Conservation (phyloP, 1,284 basidiomycete genomes). For the Ustilago shanxiensis region DNA sequence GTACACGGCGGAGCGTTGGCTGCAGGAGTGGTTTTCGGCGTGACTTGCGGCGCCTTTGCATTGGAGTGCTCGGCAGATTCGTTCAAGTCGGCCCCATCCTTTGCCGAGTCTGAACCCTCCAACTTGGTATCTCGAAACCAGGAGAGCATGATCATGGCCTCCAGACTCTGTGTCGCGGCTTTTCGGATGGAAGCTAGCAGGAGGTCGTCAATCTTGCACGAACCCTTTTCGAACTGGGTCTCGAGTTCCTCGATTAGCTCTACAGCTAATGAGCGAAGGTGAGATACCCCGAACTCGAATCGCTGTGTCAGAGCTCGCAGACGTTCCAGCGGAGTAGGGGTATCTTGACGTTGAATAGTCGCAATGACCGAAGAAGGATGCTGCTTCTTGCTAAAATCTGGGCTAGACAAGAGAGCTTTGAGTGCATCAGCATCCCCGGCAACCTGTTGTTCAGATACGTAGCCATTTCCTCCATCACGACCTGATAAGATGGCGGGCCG, state of each 20-base stretch:
- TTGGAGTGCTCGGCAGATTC: background rate
- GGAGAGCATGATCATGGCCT: slow-evolving; percentile 17
- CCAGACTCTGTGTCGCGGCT: slow-evolving; percentile 3
- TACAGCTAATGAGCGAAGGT: slow-evolving; percentile 5
- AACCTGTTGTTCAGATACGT: background rate
- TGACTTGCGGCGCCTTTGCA: background rate
- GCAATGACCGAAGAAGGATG: background rate
- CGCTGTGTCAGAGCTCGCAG: slow-evolving; percentile 5
- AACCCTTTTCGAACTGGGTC: background rate
- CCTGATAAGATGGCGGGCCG: background rate
- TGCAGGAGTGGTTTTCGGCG: background rate
- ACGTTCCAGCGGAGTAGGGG: background rate
- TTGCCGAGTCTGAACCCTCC: background rate
- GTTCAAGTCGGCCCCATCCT: background rate
- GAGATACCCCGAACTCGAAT: slow-evolving; percentile 5
- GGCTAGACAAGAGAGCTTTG: background rate
- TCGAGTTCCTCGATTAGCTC: slow-evolving; percentile 2
- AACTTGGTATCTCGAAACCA: slow-evolving; percentile 28
- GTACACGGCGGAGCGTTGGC: background rate
- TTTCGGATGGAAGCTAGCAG: slow-evolving; percentile 13
- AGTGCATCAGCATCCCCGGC: slow-evolving; percentile 1
- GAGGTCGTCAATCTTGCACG: slow-evolving; percentile 13
- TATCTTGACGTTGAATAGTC: background rate
- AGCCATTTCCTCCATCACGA: background rate
- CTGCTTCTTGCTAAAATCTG: background rate